phyloP scores from a whole-genome alignment of 352 stramenopile genomes.

The Pythium sp. region DNA sequence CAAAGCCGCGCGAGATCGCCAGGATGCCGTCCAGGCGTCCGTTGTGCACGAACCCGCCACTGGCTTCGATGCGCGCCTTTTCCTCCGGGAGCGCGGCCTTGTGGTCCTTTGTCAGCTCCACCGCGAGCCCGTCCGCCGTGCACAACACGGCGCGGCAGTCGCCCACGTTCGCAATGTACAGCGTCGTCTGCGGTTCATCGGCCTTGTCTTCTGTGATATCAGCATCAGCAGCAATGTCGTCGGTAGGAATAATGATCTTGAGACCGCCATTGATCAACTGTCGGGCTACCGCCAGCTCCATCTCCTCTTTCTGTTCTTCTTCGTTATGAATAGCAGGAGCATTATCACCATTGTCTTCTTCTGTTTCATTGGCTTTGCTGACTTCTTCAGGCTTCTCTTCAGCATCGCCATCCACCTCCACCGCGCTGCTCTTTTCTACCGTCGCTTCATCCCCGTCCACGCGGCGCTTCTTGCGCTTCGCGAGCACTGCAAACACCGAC shows the following conservation, averaged over 20 bases:
- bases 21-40: conserved; percentile 85
- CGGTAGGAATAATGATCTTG: not conserved
- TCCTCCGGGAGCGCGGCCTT: conserved; percentile 80
- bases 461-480: conserved; percentile 32
- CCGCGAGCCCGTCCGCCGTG: conserved; percentile 58
- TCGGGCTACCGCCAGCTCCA: not conserved
- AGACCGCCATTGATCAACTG: not conserved
- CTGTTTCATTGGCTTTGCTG: not conserved
- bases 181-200: conserved; percentile 33
- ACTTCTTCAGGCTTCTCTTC: conserved; percentile 5
- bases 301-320: not conserved
- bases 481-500: conserved; percentile 60
- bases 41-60: conserved; percentile 87
- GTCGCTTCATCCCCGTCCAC: not conserved
- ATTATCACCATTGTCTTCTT: not conserved
- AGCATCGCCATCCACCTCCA: conserved; percentile 5
- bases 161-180: conserved; percentile 88
- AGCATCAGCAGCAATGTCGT: not conserved
- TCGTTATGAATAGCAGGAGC: not conserved
- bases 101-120: conserved; percentile 87
- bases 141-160: conserved; percentile 89
- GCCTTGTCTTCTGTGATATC: conserved; percentile 8
- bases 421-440: conserved; percentile 3
- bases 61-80: conserved; percentile 73
- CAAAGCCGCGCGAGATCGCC: conserved; percentile 86